A percentile compares a stretch with the other conserved stretches of the same genome.
Conservation (phyloP, 768 basidiomycete species). For the Boletus subparvulus region DNA sequence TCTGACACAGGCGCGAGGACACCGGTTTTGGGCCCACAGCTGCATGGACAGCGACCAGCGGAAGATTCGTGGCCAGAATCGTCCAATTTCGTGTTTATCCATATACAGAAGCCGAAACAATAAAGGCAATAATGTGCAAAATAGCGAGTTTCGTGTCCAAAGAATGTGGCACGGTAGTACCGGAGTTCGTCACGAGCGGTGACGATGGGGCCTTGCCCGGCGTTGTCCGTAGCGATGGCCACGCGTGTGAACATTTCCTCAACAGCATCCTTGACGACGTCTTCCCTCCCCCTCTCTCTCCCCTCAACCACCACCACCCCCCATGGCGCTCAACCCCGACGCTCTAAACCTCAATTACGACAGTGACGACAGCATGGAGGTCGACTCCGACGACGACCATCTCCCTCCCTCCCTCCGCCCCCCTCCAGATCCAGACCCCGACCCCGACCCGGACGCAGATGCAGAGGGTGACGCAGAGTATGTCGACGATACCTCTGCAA, state of each 20-base stretch:
- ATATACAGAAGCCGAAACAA: slow-evolving; percentile 1
- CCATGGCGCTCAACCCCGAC: slow-evolving; percentile 39
- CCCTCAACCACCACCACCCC: slow-evolving; percentile 36
- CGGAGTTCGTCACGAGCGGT: slow-evolving; percentile 43
- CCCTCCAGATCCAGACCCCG: slow-evolving; percentile 41
- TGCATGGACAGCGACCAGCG: slow-evolving; percentile 10
- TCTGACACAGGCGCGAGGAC: slow-evolving; percentile 4
- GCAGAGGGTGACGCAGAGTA: slow-evolving; percentile 45
- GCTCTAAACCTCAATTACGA: slow-evolving; percentile 55
- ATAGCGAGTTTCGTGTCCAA: slow-evolving; percentile 29
- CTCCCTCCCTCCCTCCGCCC: slow-evolving; percentile 18
- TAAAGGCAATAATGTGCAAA: slow-evolving; percentile 11
- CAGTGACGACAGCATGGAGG: slow-evolving; percentile 63
- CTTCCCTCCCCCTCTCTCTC: slow-evolving; percentile 34
- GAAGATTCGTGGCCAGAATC: slow-evolving; percentile 8
- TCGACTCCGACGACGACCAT: slow-evolving; percentile 59
- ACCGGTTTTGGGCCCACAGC: slow-evolving; percentile 17
- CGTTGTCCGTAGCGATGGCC: slow-evolving; percentile 44
- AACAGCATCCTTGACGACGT: slow-evolving; percentile 43
- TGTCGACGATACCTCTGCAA: slow-evolving; percentile 39
- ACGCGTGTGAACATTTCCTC: slow-evolving; percentile 42
- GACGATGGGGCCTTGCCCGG: slow-evolving; percentile 44
- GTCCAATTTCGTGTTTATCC: background rate
- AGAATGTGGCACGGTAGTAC: slow-evolving; percentile 32
- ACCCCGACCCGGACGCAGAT: slow-evolving; percentile 49